These are phyloP conservation scores for Penicillium corylophilum DNA, from an alignment of 2,329 filamentous ascomycete genomes.

Conservation along the genomic window DNA sequence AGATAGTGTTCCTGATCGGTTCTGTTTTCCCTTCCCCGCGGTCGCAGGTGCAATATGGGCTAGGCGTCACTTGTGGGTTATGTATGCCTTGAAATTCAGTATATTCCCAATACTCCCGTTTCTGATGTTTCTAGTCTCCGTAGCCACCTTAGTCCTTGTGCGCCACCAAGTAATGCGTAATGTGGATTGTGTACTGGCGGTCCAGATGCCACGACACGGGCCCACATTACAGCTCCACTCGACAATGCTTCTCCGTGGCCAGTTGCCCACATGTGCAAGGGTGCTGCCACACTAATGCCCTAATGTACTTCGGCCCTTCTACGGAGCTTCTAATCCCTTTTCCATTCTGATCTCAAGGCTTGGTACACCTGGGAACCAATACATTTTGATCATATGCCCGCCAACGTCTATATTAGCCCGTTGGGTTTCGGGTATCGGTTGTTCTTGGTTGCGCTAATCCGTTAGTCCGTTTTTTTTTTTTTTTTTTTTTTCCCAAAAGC, in stretches of 20 bases:
- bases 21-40: conserved; percentile 12
- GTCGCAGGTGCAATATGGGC: conserved; percentile 19
- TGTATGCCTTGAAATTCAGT: conserved; percentile 21
- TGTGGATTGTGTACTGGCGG: not conserved
- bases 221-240: conserved; percentile 16
- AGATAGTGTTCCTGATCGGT: conserved; percentile 19
- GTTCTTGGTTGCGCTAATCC: not conserved
- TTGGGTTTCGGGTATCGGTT: not conserved
- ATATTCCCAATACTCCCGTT: conserved; percentile 5
- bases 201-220: conserved; percentile 13
- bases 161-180: not conserved
- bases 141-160: not conserved
- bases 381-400: not conserved
- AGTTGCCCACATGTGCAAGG: not conserved
- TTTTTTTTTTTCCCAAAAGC: no score
- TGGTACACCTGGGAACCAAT: not conserved
- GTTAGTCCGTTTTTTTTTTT: not conserved
- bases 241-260: not conserved
- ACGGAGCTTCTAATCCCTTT: not conserved
- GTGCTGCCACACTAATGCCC: not conserved
- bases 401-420: not conserved
- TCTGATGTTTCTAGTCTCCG: not conserved
- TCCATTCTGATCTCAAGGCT: not conserved
- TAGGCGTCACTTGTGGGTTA: conserved; percentile 23
- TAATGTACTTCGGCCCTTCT: not conserved